A percentile compares a stretch with the other conserved stretches of the same genome.
Conservation (phyloP, 441 rosid species). For the Aleurites moluccanus region DNA sequence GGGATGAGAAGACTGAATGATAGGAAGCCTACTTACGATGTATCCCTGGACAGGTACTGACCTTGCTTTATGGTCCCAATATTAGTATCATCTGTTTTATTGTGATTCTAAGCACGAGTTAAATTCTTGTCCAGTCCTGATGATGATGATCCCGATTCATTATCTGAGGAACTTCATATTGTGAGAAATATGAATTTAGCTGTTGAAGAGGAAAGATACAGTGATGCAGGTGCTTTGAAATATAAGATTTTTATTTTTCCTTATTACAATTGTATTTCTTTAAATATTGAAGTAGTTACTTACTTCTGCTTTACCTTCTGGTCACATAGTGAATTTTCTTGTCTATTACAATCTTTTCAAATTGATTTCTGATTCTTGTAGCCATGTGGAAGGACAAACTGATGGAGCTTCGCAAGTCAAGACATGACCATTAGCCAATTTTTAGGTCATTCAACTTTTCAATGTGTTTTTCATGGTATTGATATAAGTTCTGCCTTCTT, state of each 20-base stretch:
- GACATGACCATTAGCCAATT: conserved; percentile 34
- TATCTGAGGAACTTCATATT: conserved; percentile 71
- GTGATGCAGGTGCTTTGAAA: conserved; percentile 74
- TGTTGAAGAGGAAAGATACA: conserved; percentile 75
- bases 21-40: conserved; percentile 61
- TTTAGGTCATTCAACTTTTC: conserved; percentile 22
- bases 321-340: conserved; percentile 1
- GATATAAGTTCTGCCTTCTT: neutral
- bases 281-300: neutral
- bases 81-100: conserved; percentile 19
- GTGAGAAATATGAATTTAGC: conserved; percentile 74
- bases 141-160: conserved; percentile 67
- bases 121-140: conserved; percentile 56
- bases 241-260: neutral
- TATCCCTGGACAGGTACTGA: conserved; percentile 73
- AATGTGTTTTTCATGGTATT: conserved; percentile 1
- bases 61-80: conserved; percentile 3
- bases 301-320: neutral
- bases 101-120: conserved; percentile 33
- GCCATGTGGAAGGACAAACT: conserved; percentile 72
- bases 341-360: conserved; percentile 7
- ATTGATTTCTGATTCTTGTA: conserved; percentile 33
- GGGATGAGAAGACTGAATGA: conserved; percentile 52
- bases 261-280: neutral
- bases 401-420: conserved; percentile 51